A percentile compares a stretch with the other conserved stretches of the same genome.
These are phyloP conservation scores for Colletotrichum destructivum DNA, from an alignment of 2,329 filamentous ascomycete genomes.

Conservation along the genomic window DNA sequence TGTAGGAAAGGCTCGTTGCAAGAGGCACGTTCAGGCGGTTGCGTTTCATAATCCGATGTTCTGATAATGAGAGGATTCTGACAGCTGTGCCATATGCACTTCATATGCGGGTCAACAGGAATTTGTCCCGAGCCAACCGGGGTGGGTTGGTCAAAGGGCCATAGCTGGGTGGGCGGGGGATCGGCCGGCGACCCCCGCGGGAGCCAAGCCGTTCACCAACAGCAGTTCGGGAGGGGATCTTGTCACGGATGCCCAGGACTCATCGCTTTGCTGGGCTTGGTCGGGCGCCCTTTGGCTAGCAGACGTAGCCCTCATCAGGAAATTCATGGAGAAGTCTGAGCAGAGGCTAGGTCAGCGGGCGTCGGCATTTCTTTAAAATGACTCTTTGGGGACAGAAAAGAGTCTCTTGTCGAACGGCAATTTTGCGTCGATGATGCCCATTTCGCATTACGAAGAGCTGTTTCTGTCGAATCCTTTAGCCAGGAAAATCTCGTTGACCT, in stretches of 20 bases:
- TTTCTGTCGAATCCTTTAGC: not conserved
- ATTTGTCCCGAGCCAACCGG: slow-evolving; percentile 11
- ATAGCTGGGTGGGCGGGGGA: slow-evolving; percentile 23
- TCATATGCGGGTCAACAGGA: slow-evolving; percentile 29
- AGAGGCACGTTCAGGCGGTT: not conserved
- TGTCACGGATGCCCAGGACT: not conserved
- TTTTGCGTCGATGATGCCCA: no score
- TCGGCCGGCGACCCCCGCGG: slow-evolving; percentile 24
- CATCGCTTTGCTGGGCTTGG: not conserved
- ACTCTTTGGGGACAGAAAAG: not conserved
- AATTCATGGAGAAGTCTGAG: not conserved
- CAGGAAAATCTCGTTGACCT: no score
- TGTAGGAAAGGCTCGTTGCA: not conserved
- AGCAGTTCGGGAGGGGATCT: slow-evolving; percentile 9
- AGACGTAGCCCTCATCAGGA: not conserved
- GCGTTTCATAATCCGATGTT: slow-evolving; percentile 27
- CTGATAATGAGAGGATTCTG: slow-evolving; percentile 21
- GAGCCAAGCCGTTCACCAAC: slow-evolving; percentile 15
- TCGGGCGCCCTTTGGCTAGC: not conserved
- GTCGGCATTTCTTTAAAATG: not conserved
- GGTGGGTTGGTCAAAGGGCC: slow-evolving; percentile 7
- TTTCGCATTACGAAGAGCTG: not conserved
- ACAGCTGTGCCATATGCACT: slow-evolving; percentile 31
- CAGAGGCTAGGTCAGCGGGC: not conserved
- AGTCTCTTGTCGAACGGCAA: not conserved